phyloP scores from a whole-genome alignment of 192 early-diverging fungal species.

The Umbelopsis sp. region DNA sequence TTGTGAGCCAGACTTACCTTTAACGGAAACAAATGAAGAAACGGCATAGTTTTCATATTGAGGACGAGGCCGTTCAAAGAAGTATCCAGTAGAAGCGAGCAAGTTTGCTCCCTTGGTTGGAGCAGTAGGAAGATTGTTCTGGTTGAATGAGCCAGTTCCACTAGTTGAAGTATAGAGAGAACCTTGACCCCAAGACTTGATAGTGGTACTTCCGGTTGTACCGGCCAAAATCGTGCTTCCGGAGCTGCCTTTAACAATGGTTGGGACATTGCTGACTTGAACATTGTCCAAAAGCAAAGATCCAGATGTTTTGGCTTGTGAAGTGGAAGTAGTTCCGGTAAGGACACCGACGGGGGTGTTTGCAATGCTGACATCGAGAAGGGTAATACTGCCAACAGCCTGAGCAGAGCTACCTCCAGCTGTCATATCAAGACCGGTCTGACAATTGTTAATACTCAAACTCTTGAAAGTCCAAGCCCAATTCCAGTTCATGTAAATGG shows the following conservation, averaged over 20 bases:
- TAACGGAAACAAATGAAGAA: constrained; percentile 30
- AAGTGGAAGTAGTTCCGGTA: constrained; percentile 21
- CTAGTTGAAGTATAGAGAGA: constrained; percentile 16
- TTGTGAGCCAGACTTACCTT: not conserved
- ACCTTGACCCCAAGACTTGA: constrained; percentile 24
- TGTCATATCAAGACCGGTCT: constrained; percentile 45
- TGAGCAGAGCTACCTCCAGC: constrained; percentile 15
- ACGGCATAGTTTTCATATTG: constrained; percentile 38
- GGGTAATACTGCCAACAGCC: constrained; percentile 34
- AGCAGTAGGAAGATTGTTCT: constrained; percentile 16
- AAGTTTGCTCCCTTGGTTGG: constrained; percentile 10
- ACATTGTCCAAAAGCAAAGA: constrained; percentile 46
- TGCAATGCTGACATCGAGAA: constrained; percentile 36
- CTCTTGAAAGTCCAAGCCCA: constrained; percentile 50
- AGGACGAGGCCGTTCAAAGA: constrained; percentile 42
- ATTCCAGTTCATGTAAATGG: constrained; percentile 46
- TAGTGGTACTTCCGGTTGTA: not conserved
- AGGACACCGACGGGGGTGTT: constrained; percentile 37
- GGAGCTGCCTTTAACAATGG: constrained; percentile 22
- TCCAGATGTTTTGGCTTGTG: constrained; percentile 18
- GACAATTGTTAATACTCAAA: constrained; percentile 41
- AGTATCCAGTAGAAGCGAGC: constrained; percentile 16
- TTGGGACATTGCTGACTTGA: constrained; percentile 25
- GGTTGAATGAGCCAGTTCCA: constrained; percentile 10
- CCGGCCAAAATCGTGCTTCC: constrained; percentile 30